A percentile compares a stretch with the other conserved stretches of the same genome.
Evolutionary conservation across 2,329 filamentous ascomycete genomes (phyloP).

Genomic region (Sclerotinia sclerotiorum): DNA sequence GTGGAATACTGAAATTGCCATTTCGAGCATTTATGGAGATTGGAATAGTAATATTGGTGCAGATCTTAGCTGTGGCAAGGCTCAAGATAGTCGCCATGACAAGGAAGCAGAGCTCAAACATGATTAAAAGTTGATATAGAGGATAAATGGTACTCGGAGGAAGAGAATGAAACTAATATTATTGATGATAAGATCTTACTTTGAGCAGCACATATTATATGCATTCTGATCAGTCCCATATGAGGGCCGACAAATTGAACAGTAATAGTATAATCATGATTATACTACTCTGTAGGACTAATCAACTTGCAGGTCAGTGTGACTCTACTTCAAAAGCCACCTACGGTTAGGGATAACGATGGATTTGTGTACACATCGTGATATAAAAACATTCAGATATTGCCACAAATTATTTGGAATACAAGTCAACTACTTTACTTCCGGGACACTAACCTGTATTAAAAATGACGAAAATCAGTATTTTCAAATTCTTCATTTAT

Average conservation of each 20-base stretch:
- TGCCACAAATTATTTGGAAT: background rate
- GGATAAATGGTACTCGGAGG: background rate
- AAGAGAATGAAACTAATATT: background rate
- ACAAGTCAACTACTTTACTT: background rate
- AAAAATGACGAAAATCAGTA: no score
- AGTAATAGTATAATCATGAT: background rate
- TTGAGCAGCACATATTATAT: background rate
- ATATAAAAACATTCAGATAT: background rate
- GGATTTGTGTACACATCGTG: background rate
- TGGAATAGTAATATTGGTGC: slow-evolving; percentile 16
- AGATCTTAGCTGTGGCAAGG: slow-evolving; percentile 17
- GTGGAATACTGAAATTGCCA: slow-evolving; percentile 15
- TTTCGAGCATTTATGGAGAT: slow-evolving; percentile 20
- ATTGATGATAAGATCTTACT: background rate
- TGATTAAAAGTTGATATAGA: background rate
- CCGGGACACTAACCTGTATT: no score
- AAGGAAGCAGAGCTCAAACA: slow-evolving; percentile 10
- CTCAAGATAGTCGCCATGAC: slow-evolving; percentile 5
- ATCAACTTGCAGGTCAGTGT: background rate
- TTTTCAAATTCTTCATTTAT: no score
- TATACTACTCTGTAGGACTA: background rate
- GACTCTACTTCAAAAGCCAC: background rate
- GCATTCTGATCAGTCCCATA: background rate
- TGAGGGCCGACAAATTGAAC: background rate
- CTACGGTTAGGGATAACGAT: background rate